Percentiles rank a stretch among this genome's conserved stretches.
phyloP scores from a whole-genome alignment of 2,329 filamentous ascomycete genomes.

The Scytalidium sp. region DNA sequence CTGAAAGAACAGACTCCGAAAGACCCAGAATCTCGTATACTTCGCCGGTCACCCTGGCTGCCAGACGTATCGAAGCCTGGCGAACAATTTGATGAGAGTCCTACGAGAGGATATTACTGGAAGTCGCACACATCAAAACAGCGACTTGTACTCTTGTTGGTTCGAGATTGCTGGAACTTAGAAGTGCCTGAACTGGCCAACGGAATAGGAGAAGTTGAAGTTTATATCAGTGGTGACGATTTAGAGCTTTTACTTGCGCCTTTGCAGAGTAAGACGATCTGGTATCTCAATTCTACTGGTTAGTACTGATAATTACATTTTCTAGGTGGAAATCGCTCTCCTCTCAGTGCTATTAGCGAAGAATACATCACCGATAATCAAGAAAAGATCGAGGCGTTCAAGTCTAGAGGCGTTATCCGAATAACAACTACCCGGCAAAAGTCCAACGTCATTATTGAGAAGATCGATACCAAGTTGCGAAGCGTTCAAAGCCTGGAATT shows the following conservation, averaged over 20 bases:
- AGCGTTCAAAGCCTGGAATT: conserved; percentile 15
- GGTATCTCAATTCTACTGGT: not conserved
- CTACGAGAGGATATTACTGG: conserved; percentile 21
- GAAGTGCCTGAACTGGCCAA: conserved; percentile 23
- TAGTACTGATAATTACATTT: conserved; percentile 4
- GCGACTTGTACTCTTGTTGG: conserved; percentile 16
- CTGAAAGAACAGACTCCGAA: conserved; percentile 1
- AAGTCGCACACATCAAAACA: conserved; percentile 26
- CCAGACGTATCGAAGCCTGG: conserved; percentile 19
- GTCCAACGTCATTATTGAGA: conserved; percentile 16
- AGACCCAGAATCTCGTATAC: conserved; percentile 7
- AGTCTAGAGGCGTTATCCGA: conserved; percentile 19
- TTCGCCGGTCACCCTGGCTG: conserved; percentile 22
- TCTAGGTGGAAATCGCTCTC: conserved; percentile 12
- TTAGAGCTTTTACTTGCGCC: conserved; percentile 16
- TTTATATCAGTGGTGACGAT: conserved; percentile 18
- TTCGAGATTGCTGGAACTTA: conserved; percentile 28
- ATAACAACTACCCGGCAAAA: conserved; percentile 22
- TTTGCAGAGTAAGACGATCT: conserved; percentile 22
- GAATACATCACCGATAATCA: conserved; percentile 13
- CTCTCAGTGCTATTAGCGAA: conserved; percentile 19
- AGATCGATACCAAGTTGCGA: conserved; percentile 16
- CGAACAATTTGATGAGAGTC: conserved; percentile 18
- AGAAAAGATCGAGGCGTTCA: conserved; percentile 25
- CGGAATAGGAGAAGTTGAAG: conserved; percentile 26